Conservation (phyloP, 176 grass and related monocot species). For the Canna indica region DNA sequence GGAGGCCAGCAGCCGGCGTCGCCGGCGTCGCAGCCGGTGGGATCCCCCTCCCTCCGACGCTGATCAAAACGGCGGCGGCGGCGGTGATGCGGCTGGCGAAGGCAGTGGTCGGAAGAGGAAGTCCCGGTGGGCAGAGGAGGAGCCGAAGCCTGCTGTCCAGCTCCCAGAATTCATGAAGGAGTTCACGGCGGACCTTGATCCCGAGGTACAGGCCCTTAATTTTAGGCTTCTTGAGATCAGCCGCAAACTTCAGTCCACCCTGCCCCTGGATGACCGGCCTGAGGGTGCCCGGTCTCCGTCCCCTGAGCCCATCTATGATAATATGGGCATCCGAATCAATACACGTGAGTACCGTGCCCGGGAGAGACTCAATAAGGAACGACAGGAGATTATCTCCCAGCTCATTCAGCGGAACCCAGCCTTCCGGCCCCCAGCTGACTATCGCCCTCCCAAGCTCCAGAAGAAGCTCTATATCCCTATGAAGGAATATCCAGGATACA, state of each 20-base stretch:
- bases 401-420: constrained; percentile 87
- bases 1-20: constrained; percentile 38
- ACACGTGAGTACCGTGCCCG: constrained; percentile 74
- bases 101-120: constrained; percentile 49
- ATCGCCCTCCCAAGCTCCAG: constrained; percentile 82
- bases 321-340: constrained; percentile 91
- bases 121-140: constrained; percentile 92
- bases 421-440: constrained; percentile 84
- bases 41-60: constrained; percentile 48
- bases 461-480: constrained; percentile 98
- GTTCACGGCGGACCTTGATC: constrained; percentile 78
- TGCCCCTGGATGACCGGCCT: constrained; percentile 67
- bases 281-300: constrained; percentile 76
- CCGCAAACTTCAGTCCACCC: constrained; percentile 47
- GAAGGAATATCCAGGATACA: constrained; percentile 90
- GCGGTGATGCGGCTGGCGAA: constrained; percentile 22
- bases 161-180: constrained; percentile 99
- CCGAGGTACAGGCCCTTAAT: constrained; percentile 83
- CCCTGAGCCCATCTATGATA: constrained; percentile 81
- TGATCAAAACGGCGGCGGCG: constrained; percentile 32
- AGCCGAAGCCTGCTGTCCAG: constrained; percentile 51
- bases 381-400: constrained; percentile 93
- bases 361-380: constrained; percentile 71
- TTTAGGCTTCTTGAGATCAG: constrained; percentile 75
- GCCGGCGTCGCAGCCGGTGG: constrained; percentile 66